These are phyloP conservation scores for Xylaria sp. DNA, from an alignment of 2,329 filamentous ascomycete genomes.

Conservation along the genomic window DNA sequence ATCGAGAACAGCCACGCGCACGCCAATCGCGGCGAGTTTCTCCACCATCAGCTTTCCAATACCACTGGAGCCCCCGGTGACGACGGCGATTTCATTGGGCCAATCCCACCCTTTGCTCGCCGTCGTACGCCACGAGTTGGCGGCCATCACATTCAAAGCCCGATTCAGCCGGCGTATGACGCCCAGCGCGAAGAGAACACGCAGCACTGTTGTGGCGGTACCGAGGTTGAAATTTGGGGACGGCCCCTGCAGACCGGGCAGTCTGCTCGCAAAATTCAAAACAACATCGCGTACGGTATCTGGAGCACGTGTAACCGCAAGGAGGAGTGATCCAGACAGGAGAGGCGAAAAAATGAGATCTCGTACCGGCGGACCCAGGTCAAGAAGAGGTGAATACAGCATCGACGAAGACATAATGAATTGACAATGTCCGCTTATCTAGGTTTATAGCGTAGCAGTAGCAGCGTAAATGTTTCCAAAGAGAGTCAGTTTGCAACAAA, in stretches of 20 bases:
- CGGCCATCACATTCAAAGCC: slow-evolving; percentile 25
- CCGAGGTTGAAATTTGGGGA: slow-evolving; percentile 17
- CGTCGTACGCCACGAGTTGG: slow-evolving; percentile 35
- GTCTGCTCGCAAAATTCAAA: slow-evolving; percentile 6
- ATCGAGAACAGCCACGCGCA: slow-evolving; percentile 38
- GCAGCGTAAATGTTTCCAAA: background rate
- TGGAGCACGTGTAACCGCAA: slow-evolving; percentile 30
- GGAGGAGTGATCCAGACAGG: slow-evolving; percentile 35
- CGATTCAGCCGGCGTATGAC: slow-evolving; percentile 24
- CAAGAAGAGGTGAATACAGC: slow-evolving; percentile 21
- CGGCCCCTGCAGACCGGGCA: slow-evolving; percentile 6
- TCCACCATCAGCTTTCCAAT: slow-evolving; percentile 36
- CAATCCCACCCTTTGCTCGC: slow-evolving; percentile 38
- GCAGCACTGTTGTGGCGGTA: slow-evolving; percentile 18
- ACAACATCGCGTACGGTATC: slow-evolving; percentile 22
- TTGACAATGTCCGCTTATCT: background rate
- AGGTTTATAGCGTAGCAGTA: background rate
- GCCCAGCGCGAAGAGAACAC: slow-evolving; percentile 32
- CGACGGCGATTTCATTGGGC: slow-evolving; percentile 37
- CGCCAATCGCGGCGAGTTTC: slow-evolving; percentile 29
- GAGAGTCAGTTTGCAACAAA: no score
- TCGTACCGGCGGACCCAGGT: slow-evolving; percentile 8
- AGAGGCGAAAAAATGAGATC: slow-evolving; percentile 31
- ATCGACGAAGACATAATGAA: slow-evolving; percentile 28
- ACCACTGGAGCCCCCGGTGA: slow-evolving; percentile 38